Conservation (phyloP, 176 grass and related monocot species). For the Hyparrhenia diplandra region DNA sequence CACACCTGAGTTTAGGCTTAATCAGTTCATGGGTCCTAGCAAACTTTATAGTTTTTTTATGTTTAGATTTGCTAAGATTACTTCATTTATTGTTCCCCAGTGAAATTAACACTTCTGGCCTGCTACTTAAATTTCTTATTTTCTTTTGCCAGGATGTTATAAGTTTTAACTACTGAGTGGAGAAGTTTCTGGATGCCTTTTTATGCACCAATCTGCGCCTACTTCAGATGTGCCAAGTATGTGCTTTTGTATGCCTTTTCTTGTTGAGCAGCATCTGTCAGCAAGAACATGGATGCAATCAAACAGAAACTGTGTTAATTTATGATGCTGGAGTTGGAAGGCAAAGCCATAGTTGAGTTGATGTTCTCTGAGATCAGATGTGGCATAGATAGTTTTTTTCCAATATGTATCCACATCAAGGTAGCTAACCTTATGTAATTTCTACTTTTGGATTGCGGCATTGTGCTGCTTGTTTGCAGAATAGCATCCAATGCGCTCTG, state of each 20-base stretch:
- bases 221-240: not conserved
- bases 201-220: conserved; percentile 11
- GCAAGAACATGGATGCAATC: too few relatives aligned
- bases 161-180: not conserved
- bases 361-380: not conserved
- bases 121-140: conserved; percentile 9
- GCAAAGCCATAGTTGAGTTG: conserved; percentile 10
- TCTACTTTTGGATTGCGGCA: not conserved
- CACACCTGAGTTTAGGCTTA: too few relatives aligned
- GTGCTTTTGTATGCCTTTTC: too few relatives aligned
- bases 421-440: conserved; percentile 14
- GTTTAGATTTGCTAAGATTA: not conserved
- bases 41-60: not conserved
- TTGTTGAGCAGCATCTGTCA: too few relatives aligned
- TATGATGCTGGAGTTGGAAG: not conserved
- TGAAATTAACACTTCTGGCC: not conserved
- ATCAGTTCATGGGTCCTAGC: too few relatives aligned
- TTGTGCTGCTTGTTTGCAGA: conserved; percentile 1
- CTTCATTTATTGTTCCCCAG: not conserved
- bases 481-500: conserved; percentile 2
- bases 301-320: not conserved
- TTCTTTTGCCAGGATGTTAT: conserved; percentile 21
- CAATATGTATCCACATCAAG: conserved; percentile 12
- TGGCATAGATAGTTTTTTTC: conserved; percentile 19
- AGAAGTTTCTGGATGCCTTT: conserved; percentile 16